phyloP scores from a whole-genome alignment of 371 early-diverging fungal genomes.

The Choanephora cucurbitarum region DNA sequence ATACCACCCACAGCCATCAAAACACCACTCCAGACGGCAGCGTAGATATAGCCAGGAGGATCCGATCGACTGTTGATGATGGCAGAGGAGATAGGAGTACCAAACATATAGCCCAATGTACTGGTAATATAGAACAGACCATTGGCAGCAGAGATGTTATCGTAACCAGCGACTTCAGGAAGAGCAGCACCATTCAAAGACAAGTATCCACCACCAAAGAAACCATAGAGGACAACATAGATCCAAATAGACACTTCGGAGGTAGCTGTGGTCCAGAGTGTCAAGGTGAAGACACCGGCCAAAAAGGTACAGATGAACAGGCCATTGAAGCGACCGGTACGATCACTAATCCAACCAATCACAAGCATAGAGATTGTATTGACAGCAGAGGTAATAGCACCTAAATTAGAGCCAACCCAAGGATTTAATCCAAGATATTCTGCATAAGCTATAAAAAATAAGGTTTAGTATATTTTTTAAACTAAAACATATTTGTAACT shows the following conservation, averaged over 20 bases:
- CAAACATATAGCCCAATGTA: constrained; percentile 52
- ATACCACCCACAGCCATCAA: constrained; percentile 30
- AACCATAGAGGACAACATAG: constrained; percentile 48
- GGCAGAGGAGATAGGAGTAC: constrained; percentile 54
- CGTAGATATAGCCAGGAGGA: constrained; percentile 25
- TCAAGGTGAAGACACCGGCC: constrained; percentile 40
- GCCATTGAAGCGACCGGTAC: constrained; percentile 57
- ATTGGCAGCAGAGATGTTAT: constrained; percentile 46
- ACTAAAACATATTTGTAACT: constrained; percentile 15
- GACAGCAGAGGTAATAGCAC: constrained; percentile 51
- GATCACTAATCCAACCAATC: constrained; percentile 54
- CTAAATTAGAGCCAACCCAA: constrained; percentile 41
- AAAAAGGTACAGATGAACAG: constrained; percentile 48
- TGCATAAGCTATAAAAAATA: constrained; percentile 30
- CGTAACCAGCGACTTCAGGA: constrained; percentile 50
- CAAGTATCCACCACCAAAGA: constrained; percentile 62
- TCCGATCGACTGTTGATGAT: constrained; percentile 28
- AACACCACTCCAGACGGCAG: constrained; percentile 25
- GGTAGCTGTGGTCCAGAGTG: constrained; percentile 43
- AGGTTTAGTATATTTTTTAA: constrained; percentile 7
- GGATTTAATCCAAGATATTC: constrained; percentile 29
- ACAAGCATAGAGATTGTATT: constrained; percentile 47
- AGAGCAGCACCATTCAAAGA: constrained; percentile 47
- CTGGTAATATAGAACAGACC: constrained; percentile 52
- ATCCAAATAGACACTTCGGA: constrained; percentile 41